phyloP scores from a whole-genome alignment of 805 yeast genomes.

The Groenewaldozyma salmanticensis region DNA sequence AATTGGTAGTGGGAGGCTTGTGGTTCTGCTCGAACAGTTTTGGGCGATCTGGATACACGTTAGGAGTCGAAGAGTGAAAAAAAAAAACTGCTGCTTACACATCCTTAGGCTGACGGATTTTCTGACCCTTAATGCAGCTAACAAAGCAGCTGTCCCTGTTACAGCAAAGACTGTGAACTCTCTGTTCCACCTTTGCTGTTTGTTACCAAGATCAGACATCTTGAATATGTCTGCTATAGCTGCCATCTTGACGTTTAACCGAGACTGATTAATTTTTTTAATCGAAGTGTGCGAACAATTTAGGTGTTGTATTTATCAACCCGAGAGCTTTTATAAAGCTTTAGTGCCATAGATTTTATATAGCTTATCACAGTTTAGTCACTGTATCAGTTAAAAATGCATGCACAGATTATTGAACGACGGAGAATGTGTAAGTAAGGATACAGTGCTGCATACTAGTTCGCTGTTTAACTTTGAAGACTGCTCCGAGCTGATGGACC shows the following conservation, averaged over 20 bases:
- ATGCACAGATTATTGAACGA: slow-evolving; percentile 44
- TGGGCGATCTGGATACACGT: slow-evolving; percentile 55
- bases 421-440: slow-evolving; percentile 34
- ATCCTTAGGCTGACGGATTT: slow-evolving; percentile 64
- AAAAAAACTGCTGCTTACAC: no score
- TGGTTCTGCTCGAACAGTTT: slow-evolving; percentile 76
- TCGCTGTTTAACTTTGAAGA: slow-evolving; percentile 28
- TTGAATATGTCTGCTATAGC: no score
- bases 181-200: background rate
- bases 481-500: slow-evolving; percentile 75
- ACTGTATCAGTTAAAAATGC: slow-evolving; percentile 28
- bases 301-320: no score
- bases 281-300: no score
- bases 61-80: no score
- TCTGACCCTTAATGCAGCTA: slow-evolving; percentile 65
- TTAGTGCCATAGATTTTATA: no score
- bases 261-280: no score
- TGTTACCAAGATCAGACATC: background rate
- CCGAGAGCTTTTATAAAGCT: no score
- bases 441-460: background rate
- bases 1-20: slow-evolving; percentile 72
- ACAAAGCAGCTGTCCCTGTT: slow-evolving; percentile 60
- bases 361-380: background rate
- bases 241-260: no score
- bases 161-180: slow-evolving; percentile 28